Conservation (phyloP, 495 filamentous ascomycete species). For the Clavariopsis aquatica region DNA sequence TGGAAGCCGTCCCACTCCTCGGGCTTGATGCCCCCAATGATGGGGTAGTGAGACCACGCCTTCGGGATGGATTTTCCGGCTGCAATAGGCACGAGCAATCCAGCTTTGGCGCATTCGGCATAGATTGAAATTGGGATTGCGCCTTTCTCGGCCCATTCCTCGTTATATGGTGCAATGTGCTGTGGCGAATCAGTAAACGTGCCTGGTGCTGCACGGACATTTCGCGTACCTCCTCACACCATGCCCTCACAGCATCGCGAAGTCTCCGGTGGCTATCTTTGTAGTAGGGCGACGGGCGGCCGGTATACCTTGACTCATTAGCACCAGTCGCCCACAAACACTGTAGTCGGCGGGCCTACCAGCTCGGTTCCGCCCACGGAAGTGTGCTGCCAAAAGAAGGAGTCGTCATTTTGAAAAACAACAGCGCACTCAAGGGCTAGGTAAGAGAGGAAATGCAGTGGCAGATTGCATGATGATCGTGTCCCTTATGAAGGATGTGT, state of each 20-base stretch:
- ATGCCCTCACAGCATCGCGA: constrained; percentile 32
- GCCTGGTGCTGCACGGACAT: background rate
- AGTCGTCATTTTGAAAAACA: constrained; percentile 8
- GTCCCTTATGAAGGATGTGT: background rate
- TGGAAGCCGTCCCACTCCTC: constrained; percentile 41
- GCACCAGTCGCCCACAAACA: background rate
- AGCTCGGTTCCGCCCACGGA: constrained; percentile 27
- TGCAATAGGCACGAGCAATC: constrained; percentile 32
- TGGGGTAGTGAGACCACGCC: constrained; percentile 30
- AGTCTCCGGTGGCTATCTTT: constrained; percentile 34
- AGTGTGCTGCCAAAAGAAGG: constrained; percentile 21
- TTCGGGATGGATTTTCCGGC: constrained; percentile 30
- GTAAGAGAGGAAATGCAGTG: background rate
- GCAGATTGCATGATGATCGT: background rate
- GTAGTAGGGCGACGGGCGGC: constrained; percentile 37
- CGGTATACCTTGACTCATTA: constrained; percentile 31
- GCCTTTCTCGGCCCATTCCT: constrained; percentile 34
- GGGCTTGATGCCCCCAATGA: constrained; percentile 32
- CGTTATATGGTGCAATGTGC: constrained; percentile 31
- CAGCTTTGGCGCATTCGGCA: constrained; percentile 32
- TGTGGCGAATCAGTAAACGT: constrained; percentile 4
- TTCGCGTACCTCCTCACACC: constrained; percentile 30
- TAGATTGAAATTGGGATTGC: constrained; percentile 27
- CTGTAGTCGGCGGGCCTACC: background rate
- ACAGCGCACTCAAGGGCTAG: background rate